phyloP scores from a whole-genome alignment of 495 filamentous ascomycete genomes.

The Aspergillus sclerotioniger region DNA sequence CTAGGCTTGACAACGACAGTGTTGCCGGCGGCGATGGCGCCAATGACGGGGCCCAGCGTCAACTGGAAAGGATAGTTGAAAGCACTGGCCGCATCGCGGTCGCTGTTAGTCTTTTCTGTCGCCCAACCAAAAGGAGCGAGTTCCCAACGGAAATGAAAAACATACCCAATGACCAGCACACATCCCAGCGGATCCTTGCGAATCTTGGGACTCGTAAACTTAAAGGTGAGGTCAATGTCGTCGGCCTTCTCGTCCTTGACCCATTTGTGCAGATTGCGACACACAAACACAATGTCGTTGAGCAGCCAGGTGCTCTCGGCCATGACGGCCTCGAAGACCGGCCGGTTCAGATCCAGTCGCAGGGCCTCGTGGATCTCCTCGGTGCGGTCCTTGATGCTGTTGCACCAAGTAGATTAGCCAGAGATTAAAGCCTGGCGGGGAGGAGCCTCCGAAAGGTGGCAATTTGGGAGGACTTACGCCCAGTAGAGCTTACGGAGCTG shows the following conservation, averaged over 20 bases:
- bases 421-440: not conserved
- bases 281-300: constrained; percentile 74
- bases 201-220: constrained; percentile 68
- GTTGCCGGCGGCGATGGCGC: constrained; percentile 89
- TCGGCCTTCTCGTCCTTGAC: constrained; percentile 73
- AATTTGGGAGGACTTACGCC: constrained; percentile 49
- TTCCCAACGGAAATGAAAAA: not conserved
- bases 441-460: not conserved
- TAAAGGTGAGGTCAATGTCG: constrained; percentile 66
- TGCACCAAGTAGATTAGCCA: constrained; percentile 8
- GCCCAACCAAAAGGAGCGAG: not conserved
- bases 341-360: constrained; percentile 71
- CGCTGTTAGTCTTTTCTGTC: not conserved
- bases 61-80: constrained; percentile 93
- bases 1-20: constrained; percentile 88
- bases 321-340: constrained; percentile 65
- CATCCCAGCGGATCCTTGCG: constrained; percentile 85
- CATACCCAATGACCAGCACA: constrained; percentile 80
- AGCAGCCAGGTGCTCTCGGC: constrained; percentile 69
- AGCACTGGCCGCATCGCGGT: constrained; percentile 48
- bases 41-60: constrained; percentile 72
- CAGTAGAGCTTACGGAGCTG: constrained; percentile 94
- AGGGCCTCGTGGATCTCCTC: constrained; percentile 67
- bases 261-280: constrained; percentile 75
- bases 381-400: constrained; percentile 69